A percentile compares a stretch with the other conserved stretches of the same genome.
These are phyloP conservation scores for Glarea lozoyensis DNA, from an alignment of 495 filamentous ascomycete species.

Conservation along the genomic window DNA sequence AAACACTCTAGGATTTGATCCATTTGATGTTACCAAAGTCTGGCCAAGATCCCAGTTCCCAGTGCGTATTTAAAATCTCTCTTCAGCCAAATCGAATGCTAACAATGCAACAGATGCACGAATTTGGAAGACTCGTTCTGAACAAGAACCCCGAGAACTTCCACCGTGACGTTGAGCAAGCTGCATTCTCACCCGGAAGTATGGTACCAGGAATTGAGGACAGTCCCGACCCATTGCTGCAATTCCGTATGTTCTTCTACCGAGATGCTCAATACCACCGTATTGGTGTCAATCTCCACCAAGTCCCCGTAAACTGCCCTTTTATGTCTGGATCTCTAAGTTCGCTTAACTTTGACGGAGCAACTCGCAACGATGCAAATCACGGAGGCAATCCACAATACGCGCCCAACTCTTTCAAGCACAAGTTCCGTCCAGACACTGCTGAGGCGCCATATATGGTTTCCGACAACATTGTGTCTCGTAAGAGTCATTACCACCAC, in stretches of 20 bases:
- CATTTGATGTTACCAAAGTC: conserved; percentile 69
- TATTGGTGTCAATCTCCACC: conserved; percentile 39
- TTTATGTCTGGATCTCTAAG: conserved; percentile 35
- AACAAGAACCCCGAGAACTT: conserved; percentile 54
- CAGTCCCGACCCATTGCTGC: conserved; percentile 38
- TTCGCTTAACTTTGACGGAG: conserved; percentile 37
- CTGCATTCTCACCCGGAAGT: conserved; percentile 38
- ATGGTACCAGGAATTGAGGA: conserved; percentile 43
- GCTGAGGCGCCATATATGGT: conserved; percentile 44
- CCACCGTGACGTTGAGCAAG: conserved; percentile 31
- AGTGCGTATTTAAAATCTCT: conserved; percentile 35
- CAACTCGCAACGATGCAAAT: conserved; percentile 36
- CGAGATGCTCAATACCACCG: conserved; percentile 42
- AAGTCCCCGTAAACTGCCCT: conserved; percentile 40
- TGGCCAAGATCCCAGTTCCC: conserved; percentile 63
- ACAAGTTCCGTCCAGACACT: conserved; percentile 46
- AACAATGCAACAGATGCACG: conserved; percentile 43
- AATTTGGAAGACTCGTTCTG: conserved; percentile 52
- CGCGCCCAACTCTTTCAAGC: conserved; percentile 43
- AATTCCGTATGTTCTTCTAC: conserved; percentile 44
- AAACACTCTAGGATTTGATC: conserved; percentile 48
- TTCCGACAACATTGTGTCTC: conserved; percentile 33
- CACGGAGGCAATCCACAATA: conserved; percentile 44
- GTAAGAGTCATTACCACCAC: conserved; percentile 38
- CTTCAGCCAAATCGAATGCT: neutral